These are phyloP conservation scores for Acmispon strigosus DNA, from an alignment of 306 rosid species.

Conservation along the genomic window DNA sequence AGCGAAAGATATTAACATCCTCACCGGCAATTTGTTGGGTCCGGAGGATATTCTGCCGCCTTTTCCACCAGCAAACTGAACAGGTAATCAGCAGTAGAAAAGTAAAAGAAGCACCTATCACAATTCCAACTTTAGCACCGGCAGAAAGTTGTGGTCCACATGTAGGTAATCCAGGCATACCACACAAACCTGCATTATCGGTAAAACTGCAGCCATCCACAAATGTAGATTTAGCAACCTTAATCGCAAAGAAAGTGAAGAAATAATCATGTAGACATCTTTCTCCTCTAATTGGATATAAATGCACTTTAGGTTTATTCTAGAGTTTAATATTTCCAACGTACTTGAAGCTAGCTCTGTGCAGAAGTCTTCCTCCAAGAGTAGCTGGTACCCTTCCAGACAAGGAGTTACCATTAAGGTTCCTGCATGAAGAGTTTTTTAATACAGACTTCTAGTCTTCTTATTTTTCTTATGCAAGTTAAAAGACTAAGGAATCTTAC, in stretches of 20 bases:
- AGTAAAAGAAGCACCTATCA: conserved; percentile 41
- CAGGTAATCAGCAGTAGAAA: conserved; percentile 46
- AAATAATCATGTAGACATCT: neutral
- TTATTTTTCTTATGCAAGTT: conserved; percentile 1
- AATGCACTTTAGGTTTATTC: neutral
- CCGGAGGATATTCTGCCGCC: conserved; percentile 80
- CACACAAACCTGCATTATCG: conserved; percentile 83
- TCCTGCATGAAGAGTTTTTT: conserved; percentile 47
- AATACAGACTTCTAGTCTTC: conserved; percentile 3
- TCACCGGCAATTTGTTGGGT: conserved; percentile 72
- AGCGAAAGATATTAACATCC: neutral
- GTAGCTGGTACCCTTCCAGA: conserved; percentile 81
- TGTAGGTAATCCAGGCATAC: conserved; percentile 80
- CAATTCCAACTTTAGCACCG: conserved; percentile 75
- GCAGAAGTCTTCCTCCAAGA: conserved; percentile 85
- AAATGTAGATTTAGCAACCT: conserved; percentile 9
- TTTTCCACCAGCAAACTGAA: conserved; percentile 82
- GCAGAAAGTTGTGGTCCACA: conserved; percentile 74
- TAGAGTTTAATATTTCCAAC: conserved; percentile 24
- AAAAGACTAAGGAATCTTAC: conserved; percentile 45
- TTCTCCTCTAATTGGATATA: neutral
- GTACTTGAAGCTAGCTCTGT: conserved; percentile 97
- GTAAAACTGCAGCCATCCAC: conserved; percentile 69
- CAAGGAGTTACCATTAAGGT: conserved; percentile 71
- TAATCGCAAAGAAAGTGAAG: conserved; percentile 2